A percentile compares a stretch with the other conserved stretches of the same genome.
Evolutionary conservation across 2,329 filamentous ascomycete species (phyloP).

Genomic region (Scopulariopsis brevicaulis): DNA sequence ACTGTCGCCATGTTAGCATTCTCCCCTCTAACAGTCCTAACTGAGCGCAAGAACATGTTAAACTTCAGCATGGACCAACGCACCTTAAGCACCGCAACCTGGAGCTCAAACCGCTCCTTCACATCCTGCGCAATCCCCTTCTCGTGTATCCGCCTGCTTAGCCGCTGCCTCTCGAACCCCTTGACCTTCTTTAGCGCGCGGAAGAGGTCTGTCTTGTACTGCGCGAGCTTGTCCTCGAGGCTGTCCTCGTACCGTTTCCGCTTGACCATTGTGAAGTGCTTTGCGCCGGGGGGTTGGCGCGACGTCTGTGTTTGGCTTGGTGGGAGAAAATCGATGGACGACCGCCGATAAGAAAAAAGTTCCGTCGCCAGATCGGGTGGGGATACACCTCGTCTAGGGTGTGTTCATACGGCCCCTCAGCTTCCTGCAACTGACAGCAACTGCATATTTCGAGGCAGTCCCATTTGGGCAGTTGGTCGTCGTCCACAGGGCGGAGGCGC

Average conservation of each 20-base stretch:
- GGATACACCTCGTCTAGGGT: too few relatives aligned
- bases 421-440: too few relatives aligned
- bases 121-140: slow-evolving; percentile 33
- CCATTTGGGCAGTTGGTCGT: too few relatives aligned
- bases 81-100: slow-evolving; percentile 44
- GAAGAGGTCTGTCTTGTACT: slow-evolving; percentile 47
- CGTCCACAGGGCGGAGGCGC: too few relatives aligned
- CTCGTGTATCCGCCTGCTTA: slow-evolving; percentile 47
- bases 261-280: slow-evolving; percentile 37
- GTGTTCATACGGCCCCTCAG: too few relatives aligned
- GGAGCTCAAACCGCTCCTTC: slow-evolving; percentile 49
- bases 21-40: background rate
- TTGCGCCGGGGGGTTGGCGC: background rate
- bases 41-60: background rate
- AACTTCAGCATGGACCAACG: background rate
- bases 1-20: slow-evolving; percentile 21
- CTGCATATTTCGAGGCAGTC: too few relatives aligned
- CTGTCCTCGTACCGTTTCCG: slow-evolving; percentile 38
- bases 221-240: slow-evolving; percentile 38
- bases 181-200: slow-evolving; percentile 62
- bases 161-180: slow-evolving; percentile 68
- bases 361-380: background rate
- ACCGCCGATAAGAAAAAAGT: background rate
- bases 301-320: background rate
- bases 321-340: background rate